A percentile compares a stretch with the other conserved stretches of the same genome.
Conservation (phyloP, 768 basidiomycete genomes). For the Boletus barrowsii region DNA sequence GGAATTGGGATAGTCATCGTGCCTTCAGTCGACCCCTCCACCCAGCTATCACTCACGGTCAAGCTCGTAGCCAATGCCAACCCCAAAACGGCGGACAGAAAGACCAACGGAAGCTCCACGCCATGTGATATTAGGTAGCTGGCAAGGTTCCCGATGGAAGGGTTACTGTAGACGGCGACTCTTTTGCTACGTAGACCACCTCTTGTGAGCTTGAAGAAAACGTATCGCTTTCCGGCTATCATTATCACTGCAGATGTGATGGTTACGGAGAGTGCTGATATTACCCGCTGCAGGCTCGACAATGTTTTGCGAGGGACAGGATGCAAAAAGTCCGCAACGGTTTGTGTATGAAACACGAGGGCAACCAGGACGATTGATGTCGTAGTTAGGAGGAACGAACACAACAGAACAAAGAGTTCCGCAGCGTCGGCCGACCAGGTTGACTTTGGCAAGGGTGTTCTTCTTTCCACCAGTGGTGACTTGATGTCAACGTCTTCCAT, state of each 20-base stretch:
- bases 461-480: not conserved
- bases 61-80: slow-evolving; percentile 12
- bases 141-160: slow-evolving; percentile 11
- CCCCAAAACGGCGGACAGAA: slow-evolving; percentile 8
- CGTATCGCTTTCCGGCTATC: slow-evolving; percentile 15
- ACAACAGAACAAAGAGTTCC: slow-evolving; percentile 5
- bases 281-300: slow-evolving; percentile 6
- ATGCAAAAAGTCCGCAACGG: accelerated
- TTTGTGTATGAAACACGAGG: slow-evolving; percentile 5
- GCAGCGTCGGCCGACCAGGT: slow-evolving; percentile 1
- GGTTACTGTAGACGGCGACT: slow-evolving; percentile 11
- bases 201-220: slow-evolving; percentile 10
- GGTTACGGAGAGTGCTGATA: slow-evolving; percentile 10
- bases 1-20: not conserved
- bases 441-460: not conserved
- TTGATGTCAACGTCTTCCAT: not conserved
- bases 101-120: slow-evolving; percentile 9
- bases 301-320: not conserved
- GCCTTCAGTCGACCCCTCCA: too few relatives aligned
- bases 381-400: slow-evolving; percentile 1
- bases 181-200: slow-evolving; percentile 11
- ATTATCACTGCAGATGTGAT: slow-evolving; percentile 16
- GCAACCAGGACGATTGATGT: slow-evolving; percentile 3
- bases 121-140: slow-evolving; percentile 1
- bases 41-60: slow-evolving; percentile 11